These are phyloP conservation scores for Diutina sp. DNA, from an alignment of 1,139 yeast genomes.

Conservation along the genomic window DNA sequence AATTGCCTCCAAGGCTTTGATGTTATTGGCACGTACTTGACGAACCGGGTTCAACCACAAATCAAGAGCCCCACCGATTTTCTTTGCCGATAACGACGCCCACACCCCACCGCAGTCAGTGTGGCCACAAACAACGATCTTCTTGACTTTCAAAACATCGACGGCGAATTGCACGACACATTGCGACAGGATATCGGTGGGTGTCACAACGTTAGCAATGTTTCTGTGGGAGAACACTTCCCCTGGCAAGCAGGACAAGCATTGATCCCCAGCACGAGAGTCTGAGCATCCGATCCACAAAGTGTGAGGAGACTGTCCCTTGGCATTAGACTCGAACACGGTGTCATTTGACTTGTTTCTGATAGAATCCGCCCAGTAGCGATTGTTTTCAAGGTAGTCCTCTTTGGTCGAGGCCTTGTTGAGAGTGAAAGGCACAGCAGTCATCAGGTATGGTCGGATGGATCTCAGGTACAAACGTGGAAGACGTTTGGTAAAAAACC, in stretches of 20 bases:
- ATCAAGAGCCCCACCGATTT: slow-evolving; percentile 64
- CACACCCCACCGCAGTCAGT: slow-evolving; percentile 95
- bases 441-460: neutral
- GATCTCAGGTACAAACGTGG: neutral
- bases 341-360: slow-evolving; percentile 45
- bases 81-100: slow-evolving; percentile 65
- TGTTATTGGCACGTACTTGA: slow-evolving; percentile 52
- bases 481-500: neutral
- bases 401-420: slow-evolving; percentile 43
- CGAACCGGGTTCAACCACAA: slow-evolving; percentile 68
- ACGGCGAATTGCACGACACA: slow-evolving; percentile 88
- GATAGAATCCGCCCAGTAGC: slow-evolving; percentile 50
- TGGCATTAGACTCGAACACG: slow-evolving; percentile 56
- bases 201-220: slow-evolving; percentile 70
- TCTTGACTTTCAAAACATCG: slow-evolving; percentile 71
- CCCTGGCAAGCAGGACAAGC: slow-evolving; percentile 79
- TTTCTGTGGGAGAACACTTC: slow-evolving; percentile 91
- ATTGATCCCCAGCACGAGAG: slow-evolving; percentile 76
- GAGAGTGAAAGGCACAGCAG: slow-evolving; percentile 29
- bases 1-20: slow-evolving; percentile 29
- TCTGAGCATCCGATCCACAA: slow-evolving; percentile 96
- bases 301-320: slow-evolving; percentile 89
- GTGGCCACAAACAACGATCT: slow-evolving; percentile 91
- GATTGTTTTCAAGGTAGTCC: slow-evolving; percentile 60
- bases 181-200: slow-evolving; percentile 64